Evolutionary conservation across 2,329 filamentous ascomycete genomes (phyloP), one percentile per base, ranked within the genome.

Genomic region (Ustilaginoidea virens): DNA sequence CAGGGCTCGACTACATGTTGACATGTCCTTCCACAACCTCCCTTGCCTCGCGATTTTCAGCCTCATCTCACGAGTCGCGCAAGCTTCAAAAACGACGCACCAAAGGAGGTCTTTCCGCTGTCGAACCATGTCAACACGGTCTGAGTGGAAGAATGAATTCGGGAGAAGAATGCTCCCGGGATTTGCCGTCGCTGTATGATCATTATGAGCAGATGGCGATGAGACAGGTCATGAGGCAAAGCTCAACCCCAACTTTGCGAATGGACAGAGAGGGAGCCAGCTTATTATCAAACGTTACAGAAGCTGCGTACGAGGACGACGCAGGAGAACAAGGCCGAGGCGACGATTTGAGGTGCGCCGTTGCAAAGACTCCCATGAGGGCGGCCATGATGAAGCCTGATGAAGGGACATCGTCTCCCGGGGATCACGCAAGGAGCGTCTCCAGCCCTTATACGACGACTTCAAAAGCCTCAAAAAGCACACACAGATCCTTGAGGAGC

Each of bases 141-240:
- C 36, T 46, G 25, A 39, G 32, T 10, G 47, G 47, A 4, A 42
- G 35, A n/a, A n/a, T n/a, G n/a, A n/a, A n/a, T n/a, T n/a, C n/a
- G n/a, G n/a, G n/a, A n/a, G n/a, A n/a, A n/a, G 39, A 25, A 39
- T 49, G 48, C 40, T n/a, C 53, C 3, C 46, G 51, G 11, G 59
- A 58, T 3, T 44, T 69, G 14, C 54, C 64, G 24, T 60, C 61
- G 29, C 49, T 73, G 3, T 71, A 72, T 39, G 53, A 67, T 31
- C 65, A 72, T 39, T 71, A 73, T 39, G 68, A 72, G 43, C 58
- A 68, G 37, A 63, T 62, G 53, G 61, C 64, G 0, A 61, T 66
- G 32, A 58, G 58, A 10, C 47, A 63, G 22, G 46, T 60, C 3
- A 43, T 55, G 22, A 43, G 47, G 12, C 39, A 46, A 16, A 37